Evolutionary conservation across 805 yeast species (phyloP).

Genomic region (Tanozyma kutaoensis): DNA sequence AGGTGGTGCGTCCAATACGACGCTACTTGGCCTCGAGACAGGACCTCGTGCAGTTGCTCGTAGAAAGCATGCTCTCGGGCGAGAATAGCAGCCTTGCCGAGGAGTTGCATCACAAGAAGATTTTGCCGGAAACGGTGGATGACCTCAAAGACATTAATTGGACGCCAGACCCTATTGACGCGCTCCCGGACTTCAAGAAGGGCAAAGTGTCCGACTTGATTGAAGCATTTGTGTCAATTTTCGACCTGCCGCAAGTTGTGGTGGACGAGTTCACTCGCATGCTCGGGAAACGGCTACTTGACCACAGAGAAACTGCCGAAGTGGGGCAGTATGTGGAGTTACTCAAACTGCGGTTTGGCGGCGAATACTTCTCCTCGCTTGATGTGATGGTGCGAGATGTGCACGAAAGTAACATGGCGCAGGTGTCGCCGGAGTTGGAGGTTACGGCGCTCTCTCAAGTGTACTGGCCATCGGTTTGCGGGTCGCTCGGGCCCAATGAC

Average conservation of each 20-base stretch:
- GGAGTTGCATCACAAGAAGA: slow-evolving; percentile 1
- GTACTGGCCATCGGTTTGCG: slow-evolving; percentile 63
- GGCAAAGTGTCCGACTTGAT: slow-evolving; percentile 52
- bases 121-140: slow-evolving; percentile 11
- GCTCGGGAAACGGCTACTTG: slow-evolving; percentile 45
- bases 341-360: slow-evolving; percentile 54
- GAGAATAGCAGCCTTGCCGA: background rate
- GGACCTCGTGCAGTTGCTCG: slow-evolving; percentile 60
- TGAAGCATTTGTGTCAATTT: slow-evolving; percentile 57
- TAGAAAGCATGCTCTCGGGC: slow-evolving; percentile 48
- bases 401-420: slow-evolving; percentile 36
- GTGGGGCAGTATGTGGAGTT: slow-evolving; percentile 22
- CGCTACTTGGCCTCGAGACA: slow-evolving; percentile 55
- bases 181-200: slow-evolving; percentile 70
- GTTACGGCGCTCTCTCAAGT: slow-evolving; percentile 60
- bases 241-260: slow-evolving; percentile 55
- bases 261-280: slow-evolving; percentile 49
- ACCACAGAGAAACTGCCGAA: slow-evolving; percentile 13
- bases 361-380: slow-evolving; percentile 47
- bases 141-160: slow-evolving; percentile 42
- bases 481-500: slow-evolving; percentile 13
- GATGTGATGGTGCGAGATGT: slow-evolving; percentile 82
- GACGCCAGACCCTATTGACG: slow-evolving; percentile 84
- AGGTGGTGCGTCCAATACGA: slow-evolving; percentile 66
- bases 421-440: slow-evolving; percentile 24